Percentiles rank a stretch among this genome's conserved stretches.
Conservation (phyloP, 2,329 filamentous ascomycete species). For the Talaromyces marneffei region DNA sequence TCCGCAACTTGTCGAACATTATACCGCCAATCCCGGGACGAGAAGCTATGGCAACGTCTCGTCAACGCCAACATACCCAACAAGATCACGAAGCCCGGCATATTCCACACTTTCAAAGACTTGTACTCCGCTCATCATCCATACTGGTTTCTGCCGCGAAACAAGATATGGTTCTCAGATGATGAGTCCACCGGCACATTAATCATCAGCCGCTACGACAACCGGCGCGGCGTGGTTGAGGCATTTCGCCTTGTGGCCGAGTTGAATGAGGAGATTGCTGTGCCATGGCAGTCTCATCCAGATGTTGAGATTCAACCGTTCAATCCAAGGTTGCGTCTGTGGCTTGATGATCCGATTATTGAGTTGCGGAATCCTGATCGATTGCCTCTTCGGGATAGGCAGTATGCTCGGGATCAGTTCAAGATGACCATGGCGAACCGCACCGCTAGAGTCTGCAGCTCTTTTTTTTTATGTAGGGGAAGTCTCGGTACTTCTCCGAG, state of each 20-base stretch:
- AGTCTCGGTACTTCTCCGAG: slow-evolving; percentile 6
- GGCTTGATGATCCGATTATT: slow-evolving; percentile 68
- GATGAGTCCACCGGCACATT: slow-evolving; percentile 66
- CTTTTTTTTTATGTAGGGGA: slow-evolving; percentile 57
- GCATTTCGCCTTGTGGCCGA: slow-evolving; percentile 70
- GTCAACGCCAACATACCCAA: slow-evolving; percentile 64
- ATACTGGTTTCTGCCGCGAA: slow-evolving; percentile 74
- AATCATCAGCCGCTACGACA: slow-evolving; percentile 71
- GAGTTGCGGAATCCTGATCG: slow-evolving; percentile 42
- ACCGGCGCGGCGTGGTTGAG: slow-evolving; percentile 67
- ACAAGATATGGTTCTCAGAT: slow-evolving; percentile 84
- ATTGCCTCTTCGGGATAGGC: slow-evolving; percentile 12
- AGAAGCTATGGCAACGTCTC: slow-evolving; percentile 65
- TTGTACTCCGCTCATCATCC: slow-evolving; percentile 71
- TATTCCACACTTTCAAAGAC: slow-evolving; percentile 60
- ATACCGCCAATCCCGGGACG: slow-evolving; percentile 54
- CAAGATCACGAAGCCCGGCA: slow-evolving; percentile 50
- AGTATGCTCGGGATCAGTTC: slow-evolving; percentile 38
- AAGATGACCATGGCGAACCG: slow-evolving; percentile 28
- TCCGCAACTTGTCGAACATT: slow-evolving; percentile 59
- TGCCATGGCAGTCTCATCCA: slow-evolving; percentile 7
- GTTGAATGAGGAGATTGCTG: slow-evolving; percentile 41
- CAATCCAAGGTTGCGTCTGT: slow-evolving; percentile 62
- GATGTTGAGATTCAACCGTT: slow-evolving; percentile 54
- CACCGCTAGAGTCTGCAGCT: slow-evolving; percentile 51